Conservation (phyloP, 768 basidiomycete genomes). For the Scleroderma bovista region DNA sequence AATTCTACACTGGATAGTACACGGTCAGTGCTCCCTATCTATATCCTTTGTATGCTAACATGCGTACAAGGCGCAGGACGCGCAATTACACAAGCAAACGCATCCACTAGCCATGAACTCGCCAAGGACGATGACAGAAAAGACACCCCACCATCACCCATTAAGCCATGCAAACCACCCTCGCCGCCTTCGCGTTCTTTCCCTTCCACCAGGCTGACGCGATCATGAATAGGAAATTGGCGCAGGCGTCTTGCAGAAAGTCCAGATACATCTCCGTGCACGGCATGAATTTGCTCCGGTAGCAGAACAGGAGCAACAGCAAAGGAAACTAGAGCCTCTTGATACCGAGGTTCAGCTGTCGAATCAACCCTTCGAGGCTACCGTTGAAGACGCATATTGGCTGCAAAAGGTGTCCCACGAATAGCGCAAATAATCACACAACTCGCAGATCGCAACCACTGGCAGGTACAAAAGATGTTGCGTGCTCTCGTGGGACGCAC, state of each 20-base stretch:
- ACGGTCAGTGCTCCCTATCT: conserved; percentile 41
- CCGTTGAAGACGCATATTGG: conserved; percentile 16
- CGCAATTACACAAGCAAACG: conserved; percentile 67
- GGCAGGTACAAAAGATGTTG: conserved; percentile 52
- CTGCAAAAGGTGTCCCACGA: conserved; percentile 3
- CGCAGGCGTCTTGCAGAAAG: conserved; percentile 52
- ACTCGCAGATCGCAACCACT: conserved; percentile 58
- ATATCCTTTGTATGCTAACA: conserved; percentile 3
- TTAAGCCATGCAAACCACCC: conserved; percentile 21
- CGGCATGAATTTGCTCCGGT: conserved; percentile 49
- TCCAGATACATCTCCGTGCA: conserved; percentile 59
- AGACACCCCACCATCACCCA: conserved; percentile 35
- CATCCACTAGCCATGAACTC: conserved; percentile 51
- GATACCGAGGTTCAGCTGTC: conserved; percentile 1
- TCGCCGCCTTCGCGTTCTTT: conserved; percentile 36
- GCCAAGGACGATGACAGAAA: conserved; percentile 54
- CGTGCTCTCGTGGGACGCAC: conserved; percentile 37
- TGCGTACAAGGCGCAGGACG: conserved; percentile 55
- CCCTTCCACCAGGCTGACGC: conserved; percentile 38
- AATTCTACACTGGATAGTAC: conserved; percentile 65
- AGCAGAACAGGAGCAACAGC: conserved; percentile 12
- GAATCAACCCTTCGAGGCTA: conserved; percentile 16
- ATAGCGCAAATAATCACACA: conserved; percentile 46
- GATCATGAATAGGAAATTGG: conserved; percentile 33
- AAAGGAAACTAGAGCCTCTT: conserved; percentile 9